Evolutionary conservation across 1,284 basidiomycete genomes (phyloP).

Genomic region (Rhodotorula sp.): DNA sequence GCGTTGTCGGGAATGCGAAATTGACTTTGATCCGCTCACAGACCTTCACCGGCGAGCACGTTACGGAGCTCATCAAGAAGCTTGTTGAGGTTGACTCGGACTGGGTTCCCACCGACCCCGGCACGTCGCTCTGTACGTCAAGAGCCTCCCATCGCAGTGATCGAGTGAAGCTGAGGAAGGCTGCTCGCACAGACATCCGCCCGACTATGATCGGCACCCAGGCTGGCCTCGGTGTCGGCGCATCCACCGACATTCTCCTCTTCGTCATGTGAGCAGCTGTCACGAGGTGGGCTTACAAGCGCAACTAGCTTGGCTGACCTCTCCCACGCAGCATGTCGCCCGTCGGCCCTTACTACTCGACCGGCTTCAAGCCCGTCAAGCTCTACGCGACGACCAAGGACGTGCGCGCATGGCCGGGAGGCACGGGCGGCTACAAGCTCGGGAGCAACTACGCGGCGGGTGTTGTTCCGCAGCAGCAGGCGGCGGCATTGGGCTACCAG

Average conservation of each 20-base stretch:
- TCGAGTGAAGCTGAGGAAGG: neutral
- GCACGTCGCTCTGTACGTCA: slow-evolving; percentile 63
- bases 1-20: rapidly evolving
- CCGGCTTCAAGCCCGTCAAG: slow-evolving; percentile 94
- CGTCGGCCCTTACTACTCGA: slow-evolving; percentile 89
- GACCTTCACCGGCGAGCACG: slow-evolving; percentile 72
- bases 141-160: neutral
- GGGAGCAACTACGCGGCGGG: slow-evolving; percentile 72
- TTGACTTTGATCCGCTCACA: neutral
- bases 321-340: slow-evolving; percentile 86
- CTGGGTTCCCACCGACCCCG: slow-evolving; percentile 90
- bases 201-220: slow-evolving; percentile 91
- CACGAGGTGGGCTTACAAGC: slow-evolving; percentile 56
- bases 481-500: slow-evolving; percentile 79
- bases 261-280: slow-evolving; percentile 84
- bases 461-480: slow-evolving; percentile 74
- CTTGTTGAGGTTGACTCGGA: slow-evolving; percentile 82
- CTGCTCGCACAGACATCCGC: slow-evolving; percentile 43
- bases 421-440: slow-evolving; percentile 78
- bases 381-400: slow-evolving; percentile 90
- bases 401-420: slow-evolving; percentile 61
- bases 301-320: slow-evolving; percentile 54
- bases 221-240: slow-evolving; percentile 81
- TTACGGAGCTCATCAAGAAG: slow-evolving; percentile 84
- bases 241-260: slow-evolving; percentile 86